Base-by-base conservation (phyloP, 768 basidiomycete species). In the Mrakia hoshinonis region DNA sequence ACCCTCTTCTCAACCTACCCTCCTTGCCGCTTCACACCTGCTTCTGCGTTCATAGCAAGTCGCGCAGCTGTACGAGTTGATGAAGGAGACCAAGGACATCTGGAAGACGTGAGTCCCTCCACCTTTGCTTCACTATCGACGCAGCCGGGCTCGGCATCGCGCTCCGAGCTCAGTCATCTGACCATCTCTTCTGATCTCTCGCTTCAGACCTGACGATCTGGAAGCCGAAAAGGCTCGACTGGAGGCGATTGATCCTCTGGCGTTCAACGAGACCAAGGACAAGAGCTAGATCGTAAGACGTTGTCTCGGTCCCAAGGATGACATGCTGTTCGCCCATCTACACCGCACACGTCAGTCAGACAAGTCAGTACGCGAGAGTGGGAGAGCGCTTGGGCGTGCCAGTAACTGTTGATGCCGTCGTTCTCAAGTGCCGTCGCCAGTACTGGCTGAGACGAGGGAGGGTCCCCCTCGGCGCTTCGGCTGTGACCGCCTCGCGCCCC, bases 11-110 rank as follows among this genome's bases (percentile, higher is more conserved):
- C 52, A 1, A 38, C 46, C 48, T 68, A 11, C 29, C 18, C 3
- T 36, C 20, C 43, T 15, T 24, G 7, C n/a, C n/a, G n/a, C n/a
- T 7, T 38, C 48, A 1, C 7, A 43, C 43, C 7, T 15, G 7
- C 43, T 43, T 43, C 7, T 43, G 15, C 43, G 7, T 61, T 18
- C 29, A 20, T 43, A 95, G 77, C 95, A 99, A 78, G 82, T 97
- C 4, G 90, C 90, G 0, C 95, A 98, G 79, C 80, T 99, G 51
- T 92, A 96, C 77, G 93, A 97, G 77, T 84, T 99, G 73, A 92
- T 95, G 91, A 87, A 90, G 73, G 90, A 88, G 2, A 87, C 92
- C 0, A 91, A 90, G 77, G 88, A 88, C 73, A 83, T 95, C 39
- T 95, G 90, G 91, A 92, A 88, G 76, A 83, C 87, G 80, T 80